phyloP scores from a whole-genome alignment of 768 basidiomycete species.

The Hericium alpestre region DNA sequence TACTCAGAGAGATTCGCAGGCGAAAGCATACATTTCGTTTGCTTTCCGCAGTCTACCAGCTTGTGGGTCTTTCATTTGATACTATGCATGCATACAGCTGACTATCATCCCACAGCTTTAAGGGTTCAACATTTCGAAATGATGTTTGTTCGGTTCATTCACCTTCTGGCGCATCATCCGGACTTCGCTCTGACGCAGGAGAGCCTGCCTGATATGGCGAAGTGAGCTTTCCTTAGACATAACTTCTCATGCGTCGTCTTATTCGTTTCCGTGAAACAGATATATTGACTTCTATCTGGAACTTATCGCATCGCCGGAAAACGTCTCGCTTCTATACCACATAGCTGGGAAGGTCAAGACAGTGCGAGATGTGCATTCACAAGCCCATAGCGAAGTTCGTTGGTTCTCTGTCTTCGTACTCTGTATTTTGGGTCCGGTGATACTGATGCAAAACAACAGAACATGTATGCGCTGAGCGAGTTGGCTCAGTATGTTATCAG shows the following conservation, averaged over 20 bases:
- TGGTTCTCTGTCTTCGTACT: not conserved
- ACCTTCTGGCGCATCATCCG: slow-evolving; percentile 88
- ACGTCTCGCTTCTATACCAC: slow-evolving; percentile 73
- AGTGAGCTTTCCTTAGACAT: slow-evolving; percentile 35
- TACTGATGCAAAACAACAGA: slow-evolving; percentile 35
- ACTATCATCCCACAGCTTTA: slow-evolving; percentile 26
- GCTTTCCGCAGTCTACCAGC: slow-evolving; percentile 9
- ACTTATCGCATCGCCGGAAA: slow-evolving; percentile 66
- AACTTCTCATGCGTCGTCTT: not conserved
- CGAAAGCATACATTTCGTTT: slow-evolving; percentile 8
- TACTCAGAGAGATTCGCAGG: not conserved
- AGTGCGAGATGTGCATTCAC: slow-evolving; percentile 67
- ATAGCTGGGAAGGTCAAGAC: slow-evolving; percentile 79
- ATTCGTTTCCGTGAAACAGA: slow-evolving; percentile 28
- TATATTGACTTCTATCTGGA: slow-evolving; percentile 87
- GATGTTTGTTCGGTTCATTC: slow-evolving; percentile 76
- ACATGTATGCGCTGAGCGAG: slow-evolving; percentile 80
- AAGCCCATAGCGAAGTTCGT: slow-evolving; percentile 58
- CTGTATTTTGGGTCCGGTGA: not conserved
- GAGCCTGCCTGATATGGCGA: slow-evolving; percentile 66
- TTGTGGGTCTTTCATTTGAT: slow-evolving; percentile 21
- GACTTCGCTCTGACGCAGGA: slow-evolving; percentile 68
- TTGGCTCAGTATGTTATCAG: slow-evolving; percentile 83
- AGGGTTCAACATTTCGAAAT: slow-evolving; percentile 66
- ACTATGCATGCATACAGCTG: slow-evolving; percentile 20